Evolutionary conservation across 768 basidiomycete species (phyloP).

Genomic region (Leccinum truebloodii): DNA sequence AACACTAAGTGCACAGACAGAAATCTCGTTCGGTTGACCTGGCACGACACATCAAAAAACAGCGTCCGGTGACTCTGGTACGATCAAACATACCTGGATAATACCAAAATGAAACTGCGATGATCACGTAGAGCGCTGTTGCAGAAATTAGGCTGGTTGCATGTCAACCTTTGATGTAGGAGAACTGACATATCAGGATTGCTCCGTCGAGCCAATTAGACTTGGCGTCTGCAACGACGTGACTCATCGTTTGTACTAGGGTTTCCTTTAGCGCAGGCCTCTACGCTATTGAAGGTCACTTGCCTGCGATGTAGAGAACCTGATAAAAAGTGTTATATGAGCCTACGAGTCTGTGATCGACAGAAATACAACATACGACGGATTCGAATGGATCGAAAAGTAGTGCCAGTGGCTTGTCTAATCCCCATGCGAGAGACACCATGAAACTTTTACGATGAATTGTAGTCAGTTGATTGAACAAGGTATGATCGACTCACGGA

Average conservation of each 20-base stretch:
- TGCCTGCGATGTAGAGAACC: slow-evolving; percentile 41
- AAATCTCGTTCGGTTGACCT: slow-evolving; percentile 29
- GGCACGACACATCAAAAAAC: slow-evolving; percentile 5
- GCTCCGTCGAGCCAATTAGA: slow-evolving; percentile 85
- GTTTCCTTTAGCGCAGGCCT: slow-evolving; percentile 13
- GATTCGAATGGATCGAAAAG: slow-evolving; percentile 92
- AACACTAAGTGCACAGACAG: slow-evolving; percentile 12
- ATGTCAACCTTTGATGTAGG: not conserved
- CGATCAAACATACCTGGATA: slow-evolving; percentile 36
- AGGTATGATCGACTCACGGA: slow-evolving; percentile 49
- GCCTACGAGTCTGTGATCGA: not conserved
- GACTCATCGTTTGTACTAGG: slow-evolving; percentile 79
- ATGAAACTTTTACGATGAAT: slow-evolving; percentile 52
- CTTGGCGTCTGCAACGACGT: slow-evolving; percentile 78
- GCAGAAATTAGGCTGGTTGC: not conserved
- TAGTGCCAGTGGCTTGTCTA: slow-evolving; percentile 77
- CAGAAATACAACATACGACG: slow-evolving; percentile 42
- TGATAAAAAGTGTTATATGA: slow-evolving; percentile 16
- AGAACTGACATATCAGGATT: slow-evolving; percentile 61
- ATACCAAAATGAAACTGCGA: slow-evolving; percentile 72
- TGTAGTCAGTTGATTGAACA: not conserved
- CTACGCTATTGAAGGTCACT: slow-evolving; percentile 36
- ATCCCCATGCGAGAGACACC: slow-evolving; percentile 74
- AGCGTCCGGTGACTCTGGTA: not conserved
- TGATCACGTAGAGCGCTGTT: slow-evolving; percentile 67